These are phyloP conservation scores for Excoecaria cochinchinensis DNA, from an alignment of 345 rosid species.

Conservation along the genomic window DNA sequence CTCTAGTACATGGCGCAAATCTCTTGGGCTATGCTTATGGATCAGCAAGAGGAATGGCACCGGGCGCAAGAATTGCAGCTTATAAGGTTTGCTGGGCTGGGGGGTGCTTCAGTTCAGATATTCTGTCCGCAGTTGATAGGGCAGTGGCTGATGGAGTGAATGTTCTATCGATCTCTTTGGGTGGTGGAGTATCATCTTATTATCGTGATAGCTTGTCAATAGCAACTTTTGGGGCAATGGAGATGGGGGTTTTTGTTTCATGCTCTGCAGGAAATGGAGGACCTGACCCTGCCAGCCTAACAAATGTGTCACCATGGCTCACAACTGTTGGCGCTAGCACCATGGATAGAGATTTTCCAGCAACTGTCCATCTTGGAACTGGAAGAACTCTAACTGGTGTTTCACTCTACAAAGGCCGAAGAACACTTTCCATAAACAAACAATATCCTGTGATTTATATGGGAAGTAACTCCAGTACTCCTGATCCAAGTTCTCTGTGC, in stretches of 20 bases:
- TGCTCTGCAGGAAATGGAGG: constrained; percentile 36
- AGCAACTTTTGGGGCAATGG: constrained; percentile 33
- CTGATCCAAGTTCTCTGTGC: constrained; percentile 28
- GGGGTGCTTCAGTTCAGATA: constrained; percentile 34
- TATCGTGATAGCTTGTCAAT: constrained; percentile 28
- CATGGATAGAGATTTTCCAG: constrained; percentile 31
- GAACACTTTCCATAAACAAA: constrained; percentile 4
- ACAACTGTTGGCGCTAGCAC: constrained; percentile 34
- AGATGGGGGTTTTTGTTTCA: constrained; percentile 35
- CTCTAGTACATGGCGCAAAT: constrained; percentile 24
- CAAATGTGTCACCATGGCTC: constrained; percentile 33
- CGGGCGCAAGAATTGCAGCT: constrained; percentile 31
- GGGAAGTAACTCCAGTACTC: constrained; percentile 27
- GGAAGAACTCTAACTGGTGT: constrained; percentile 26
- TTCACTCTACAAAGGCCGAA: constrained; percentile 28
- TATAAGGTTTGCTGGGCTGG: constrained; percentile 36
- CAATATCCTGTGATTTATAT: constrained; percentile 31
- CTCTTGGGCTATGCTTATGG: constrained; percentile 30
- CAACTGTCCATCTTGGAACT: constrained; percentile 23
- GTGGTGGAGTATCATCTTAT: constrained; percentile 31
- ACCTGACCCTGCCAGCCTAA: constrained; percentile 32
- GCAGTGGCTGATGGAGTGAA: constrained; percentile 38
- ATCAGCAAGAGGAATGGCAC: constrained; percentile 37
- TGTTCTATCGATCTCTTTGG: constrained; percentile 30
- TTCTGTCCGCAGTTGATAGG: constrained; percentile 28